Evolutionary conservation across 805 yeast species (phyloP).

Genomic region (Candida chauliodis): DNA sequence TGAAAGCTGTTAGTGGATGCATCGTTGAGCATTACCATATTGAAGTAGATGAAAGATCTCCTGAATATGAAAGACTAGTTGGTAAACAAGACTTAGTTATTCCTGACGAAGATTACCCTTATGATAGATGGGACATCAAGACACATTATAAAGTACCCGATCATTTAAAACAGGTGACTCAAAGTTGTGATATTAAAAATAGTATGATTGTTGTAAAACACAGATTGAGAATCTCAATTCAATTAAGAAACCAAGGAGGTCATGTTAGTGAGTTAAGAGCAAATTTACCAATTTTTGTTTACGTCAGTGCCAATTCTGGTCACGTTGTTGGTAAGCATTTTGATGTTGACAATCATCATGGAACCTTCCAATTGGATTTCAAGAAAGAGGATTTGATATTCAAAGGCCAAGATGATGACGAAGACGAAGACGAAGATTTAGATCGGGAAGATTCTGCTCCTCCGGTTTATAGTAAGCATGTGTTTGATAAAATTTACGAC

Average conservation of each 20-base stretch:
- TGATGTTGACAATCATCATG: constrained; percentile 28
- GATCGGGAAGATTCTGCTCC: constrained; percentile 35
- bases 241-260: constrained; percentile 46
- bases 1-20: constrained; percentile 20
- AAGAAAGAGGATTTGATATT: constrained; percentile 27
- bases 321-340: constrained; percentile 31
- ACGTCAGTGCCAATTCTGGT: constrained; percentile 39
- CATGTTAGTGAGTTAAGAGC: constrained; percentile 51
- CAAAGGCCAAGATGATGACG: constrained; percentile 9
- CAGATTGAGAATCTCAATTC: constrained; percentile 41
- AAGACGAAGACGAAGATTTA: constrained; percentile 16
- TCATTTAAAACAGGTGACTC: constrained; percentile 38
- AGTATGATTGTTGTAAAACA: constrained; percentile 44
- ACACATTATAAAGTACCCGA: constrained; percentile 40
- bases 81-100: constrained; percentile 24
- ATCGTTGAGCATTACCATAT: constrained; percentile 32
- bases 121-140: constrained; percentile 46
- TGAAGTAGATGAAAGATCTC: constrained; percentile 27
- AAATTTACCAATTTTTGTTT: constrained; percentile 45
- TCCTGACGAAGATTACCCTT: constrained; percentile 16
- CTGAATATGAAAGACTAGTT: constrained; percentile 34
- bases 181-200: constrained; percentile 38
- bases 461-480: constrained; percentile 40
- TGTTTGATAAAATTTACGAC: constrained; percentile 37
- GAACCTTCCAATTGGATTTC: constrained; percentile 20